phyloP scores from a whole-genome alignment of 83 land plant genomes.

The Thuja plicata region DNA sequence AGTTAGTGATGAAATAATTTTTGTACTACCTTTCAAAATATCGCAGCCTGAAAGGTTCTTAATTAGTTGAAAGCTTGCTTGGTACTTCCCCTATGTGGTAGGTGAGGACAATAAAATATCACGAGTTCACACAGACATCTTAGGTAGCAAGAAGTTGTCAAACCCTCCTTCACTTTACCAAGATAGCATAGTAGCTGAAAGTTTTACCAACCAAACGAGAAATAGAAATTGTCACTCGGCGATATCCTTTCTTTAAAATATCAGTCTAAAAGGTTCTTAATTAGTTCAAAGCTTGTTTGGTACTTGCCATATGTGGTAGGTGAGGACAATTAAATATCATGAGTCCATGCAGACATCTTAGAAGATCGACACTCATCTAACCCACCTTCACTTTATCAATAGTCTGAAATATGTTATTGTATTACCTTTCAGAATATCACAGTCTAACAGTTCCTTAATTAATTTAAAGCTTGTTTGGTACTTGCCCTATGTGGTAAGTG shows the following conservation, averaged over 20 bases:
- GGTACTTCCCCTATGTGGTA: neutral
- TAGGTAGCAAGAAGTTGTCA: neutral
- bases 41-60: no score
- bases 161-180: neutral
- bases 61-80: no score
- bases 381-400: neutral
- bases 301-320: neutral
- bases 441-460: neutral
- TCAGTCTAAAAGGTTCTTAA: neutral
- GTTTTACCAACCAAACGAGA: neutral
- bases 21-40: no score
- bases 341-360: neutral
- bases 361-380: neutral
- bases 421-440: no score
- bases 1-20: neutral
- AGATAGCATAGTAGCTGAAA: neutral
- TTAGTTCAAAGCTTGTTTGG: neutral
- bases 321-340: neutral
- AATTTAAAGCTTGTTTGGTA: neutral
- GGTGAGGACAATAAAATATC: neutral
- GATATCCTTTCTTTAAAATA: no score
- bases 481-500: neutral
- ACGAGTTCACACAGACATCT: neutral
- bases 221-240: no score
- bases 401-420: neutral